Conservation (phyloP, 352 stramenopile genomes). For the Phytophthora colocasiae region DNA sequence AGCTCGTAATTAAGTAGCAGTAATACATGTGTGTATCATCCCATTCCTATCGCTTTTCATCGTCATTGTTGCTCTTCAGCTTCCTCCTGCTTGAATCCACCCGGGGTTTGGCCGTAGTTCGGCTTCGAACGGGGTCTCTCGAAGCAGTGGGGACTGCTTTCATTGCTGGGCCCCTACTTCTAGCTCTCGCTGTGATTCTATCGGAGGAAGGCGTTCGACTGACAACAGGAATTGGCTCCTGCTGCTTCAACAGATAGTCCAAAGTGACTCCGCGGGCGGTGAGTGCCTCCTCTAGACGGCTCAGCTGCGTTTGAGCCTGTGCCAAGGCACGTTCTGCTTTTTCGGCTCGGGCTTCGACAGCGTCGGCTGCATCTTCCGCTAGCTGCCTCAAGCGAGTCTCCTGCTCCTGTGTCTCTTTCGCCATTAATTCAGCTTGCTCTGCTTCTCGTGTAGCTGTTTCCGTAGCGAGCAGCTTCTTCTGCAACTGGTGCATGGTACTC, state of each 20-base stretch:
- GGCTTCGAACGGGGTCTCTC: slow-evolving; percentile 10
- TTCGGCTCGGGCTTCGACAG: slow-evolving; percentile 45
- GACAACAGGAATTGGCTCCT: slow-evolving; percentile 21
- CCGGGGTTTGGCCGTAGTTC: slow-evolving; percentile 8
- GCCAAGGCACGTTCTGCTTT: slow-evolving; percentile 47
- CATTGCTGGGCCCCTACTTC: not conserved
- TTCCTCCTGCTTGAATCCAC: slow-evolving; percentile 4
- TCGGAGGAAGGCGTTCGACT: not conserved
- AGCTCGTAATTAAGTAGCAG: not conserved
- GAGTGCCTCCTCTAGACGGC: slow-evolving; percentile 53
- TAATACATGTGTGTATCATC: too few species aligned
- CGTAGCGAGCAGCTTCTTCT: slow-evolving; percentile 39
- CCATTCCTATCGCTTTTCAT: slow-evolving; percentile 24
- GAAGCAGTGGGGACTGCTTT: slow-evolving; percentile 5
- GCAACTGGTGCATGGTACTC: slow-evolving; percentile 35
- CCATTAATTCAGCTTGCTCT: slow-evolving; percentile 35
- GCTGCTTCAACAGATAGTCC: slow-evolving; percentile 63
- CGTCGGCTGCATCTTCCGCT: slow-evolving; percentile 57
- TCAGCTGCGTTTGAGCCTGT: slow-evolving; percentile 38
- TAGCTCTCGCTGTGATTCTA: slow-evolving; percentile 7
- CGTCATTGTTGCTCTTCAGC: slow-evolving; percentile 29
- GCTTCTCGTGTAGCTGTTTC: slow-evolving; percentile 39
- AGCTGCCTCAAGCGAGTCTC: slow-evolving; percentile 51
- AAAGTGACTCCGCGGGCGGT: slow-evolving; percentile 71
- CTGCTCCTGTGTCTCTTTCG: slow-evolving; percentile 45